Conservation (phyloP, 352 stramenopile genomes). For the Phytophthora pinifolia region DNA sequence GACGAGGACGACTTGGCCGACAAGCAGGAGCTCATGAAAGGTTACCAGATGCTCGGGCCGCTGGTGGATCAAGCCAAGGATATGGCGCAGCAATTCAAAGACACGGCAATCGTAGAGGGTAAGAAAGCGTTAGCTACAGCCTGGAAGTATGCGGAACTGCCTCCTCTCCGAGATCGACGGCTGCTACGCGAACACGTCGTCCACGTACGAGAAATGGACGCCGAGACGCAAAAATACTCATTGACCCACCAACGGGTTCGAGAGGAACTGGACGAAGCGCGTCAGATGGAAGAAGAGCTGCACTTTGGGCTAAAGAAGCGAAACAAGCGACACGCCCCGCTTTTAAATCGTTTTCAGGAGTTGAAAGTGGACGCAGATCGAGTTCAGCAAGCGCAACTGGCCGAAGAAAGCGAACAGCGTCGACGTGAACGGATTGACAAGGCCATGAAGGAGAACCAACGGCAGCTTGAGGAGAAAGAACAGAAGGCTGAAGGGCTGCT, state of each 20-base stretch:
- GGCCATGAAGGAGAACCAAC: conserved; percentile 41
- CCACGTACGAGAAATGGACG: conserved; percentile 64
- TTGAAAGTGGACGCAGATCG: conserved; percentile 56
- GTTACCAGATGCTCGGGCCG: conserved; percentile 48
- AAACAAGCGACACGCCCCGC: conserved; percentile 54
- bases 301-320: conserved; percentile 59
- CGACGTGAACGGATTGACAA: conserved; percentile 42
- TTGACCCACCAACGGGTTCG: conserved; percentile 41
- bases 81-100: conserved; percentile 33
- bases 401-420: conserved; percentile 49
- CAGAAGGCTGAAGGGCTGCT: conserved; percentile 5
- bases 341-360: conserved; percentile 50
- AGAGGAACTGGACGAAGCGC: conserved; percentile 42
- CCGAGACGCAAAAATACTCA: conserved; percentile 56
- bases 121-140: conserved; percentile 43
- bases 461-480: conserved; percentile 9
- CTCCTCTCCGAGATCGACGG: conserved; percentile 49
- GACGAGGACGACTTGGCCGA: conserved; percentile 44
- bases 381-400: conserved; percentile 29
- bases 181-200: conserved; percentile 62
- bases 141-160: conserved; percentile 59
- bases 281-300: conserved; percentile 38
- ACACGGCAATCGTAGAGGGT: conserved; percentile 42
- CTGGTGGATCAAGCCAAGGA: conserved; percentile 52
- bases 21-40: conserved; percentile 67